Percentiles rank a stretch among this genome's conserved stretches.
These are phyloP conservation scores for Phlyctochytrium planicorne DNA, from an alignment of 192 early-diverging fungal genomes.

Conservation along the genomic window DNA sequence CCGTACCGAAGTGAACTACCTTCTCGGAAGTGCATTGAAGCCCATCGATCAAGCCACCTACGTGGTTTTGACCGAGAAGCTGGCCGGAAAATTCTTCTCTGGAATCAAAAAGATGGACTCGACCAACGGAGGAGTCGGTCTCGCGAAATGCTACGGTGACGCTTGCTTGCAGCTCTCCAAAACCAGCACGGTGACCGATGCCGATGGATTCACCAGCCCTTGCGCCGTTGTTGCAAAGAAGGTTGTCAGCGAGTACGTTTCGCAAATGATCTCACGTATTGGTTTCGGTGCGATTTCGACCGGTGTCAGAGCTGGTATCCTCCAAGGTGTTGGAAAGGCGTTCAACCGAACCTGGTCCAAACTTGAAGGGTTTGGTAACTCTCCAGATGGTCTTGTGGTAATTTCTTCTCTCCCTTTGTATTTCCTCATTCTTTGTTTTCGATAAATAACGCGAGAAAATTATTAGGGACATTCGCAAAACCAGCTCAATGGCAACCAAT, in stretches of 20 bases:
- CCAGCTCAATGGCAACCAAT: background rate
- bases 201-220: constrained; percentile 1
- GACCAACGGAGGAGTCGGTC: constrained; percentile 11
- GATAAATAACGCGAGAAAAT: background rate
- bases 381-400: background rate
- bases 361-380: constrained; percentile 1
- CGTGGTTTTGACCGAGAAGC: background rate
- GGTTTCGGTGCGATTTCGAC: background rate
- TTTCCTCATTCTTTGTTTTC: background rate
- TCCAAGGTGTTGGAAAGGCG: background rate
- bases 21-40: background rate
- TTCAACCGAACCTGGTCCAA: constrained; percentile 3
- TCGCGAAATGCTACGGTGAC: constrained; percentile 3
- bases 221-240: background rate
- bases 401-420: background rate
- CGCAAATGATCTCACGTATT: background rate
- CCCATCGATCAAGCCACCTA: background rate
- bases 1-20: background rate
- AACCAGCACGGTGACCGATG: background rate
- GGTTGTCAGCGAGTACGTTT: constrained; percentile 1
- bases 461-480: constrained; percentile 1
- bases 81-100: background rate
- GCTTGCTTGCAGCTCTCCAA: background rate
- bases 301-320: background rate
- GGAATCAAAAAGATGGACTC: constrained; percentile 15